phyloP scores from a whole-genome alignment of 495 filamentous ascomycete species.

The Lophiostoma macrostomum region DNA sequence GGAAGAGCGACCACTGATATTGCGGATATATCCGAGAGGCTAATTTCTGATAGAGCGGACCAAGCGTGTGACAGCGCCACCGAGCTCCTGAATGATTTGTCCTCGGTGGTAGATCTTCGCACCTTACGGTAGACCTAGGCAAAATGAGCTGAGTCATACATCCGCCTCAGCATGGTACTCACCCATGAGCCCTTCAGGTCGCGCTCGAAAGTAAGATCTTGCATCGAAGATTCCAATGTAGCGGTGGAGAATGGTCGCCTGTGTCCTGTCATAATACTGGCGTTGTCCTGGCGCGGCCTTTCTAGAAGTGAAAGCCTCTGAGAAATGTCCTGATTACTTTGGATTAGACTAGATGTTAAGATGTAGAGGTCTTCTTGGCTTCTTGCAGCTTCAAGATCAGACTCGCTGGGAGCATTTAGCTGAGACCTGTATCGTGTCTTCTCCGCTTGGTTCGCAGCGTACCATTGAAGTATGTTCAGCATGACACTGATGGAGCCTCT shows the following conservation, averaged over 20 bases:
- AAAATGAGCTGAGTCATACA: too few relatives aligned
- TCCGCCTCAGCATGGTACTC: neutral
- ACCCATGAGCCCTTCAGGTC: too few relatives aligned
- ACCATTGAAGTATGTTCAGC: slow-evolving; percentile 18
- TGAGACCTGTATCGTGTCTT: neutral
- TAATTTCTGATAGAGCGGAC: slow-evolving; percentile 5
- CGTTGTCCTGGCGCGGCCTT: too few relatives aligned
- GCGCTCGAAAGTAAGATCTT: too few relatives aligned
- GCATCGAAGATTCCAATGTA: too few relatives aligned
- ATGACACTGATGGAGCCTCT: slow-evolving; percentile 1
- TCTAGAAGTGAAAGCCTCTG: too few relatives aligned
- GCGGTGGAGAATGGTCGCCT: too few relatives aligned
- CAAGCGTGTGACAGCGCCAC: neutral
- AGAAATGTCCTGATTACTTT: too few relatives aligned
- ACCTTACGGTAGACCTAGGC: neutral
- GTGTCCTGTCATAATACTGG: too few relatives aligned
- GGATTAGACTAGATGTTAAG: too few relatives aligned
- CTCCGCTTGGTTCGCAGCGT: neutral
- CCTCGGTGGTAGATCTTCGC: neutral
- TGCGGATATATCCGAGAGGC: slow-evolving; percentile 5
- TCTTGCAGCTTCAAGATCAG: neutral
- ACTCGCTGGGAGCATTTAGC: neutral
- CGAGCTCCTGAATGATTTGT: neutral
- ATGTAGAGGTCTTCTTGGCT: neutral
- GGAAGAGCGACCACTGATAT: slow-evolving; percentile 10